Conservation (phyloP, 2,329 filamentous ascomycete genomes). For the Beauveria australis region DNA sequence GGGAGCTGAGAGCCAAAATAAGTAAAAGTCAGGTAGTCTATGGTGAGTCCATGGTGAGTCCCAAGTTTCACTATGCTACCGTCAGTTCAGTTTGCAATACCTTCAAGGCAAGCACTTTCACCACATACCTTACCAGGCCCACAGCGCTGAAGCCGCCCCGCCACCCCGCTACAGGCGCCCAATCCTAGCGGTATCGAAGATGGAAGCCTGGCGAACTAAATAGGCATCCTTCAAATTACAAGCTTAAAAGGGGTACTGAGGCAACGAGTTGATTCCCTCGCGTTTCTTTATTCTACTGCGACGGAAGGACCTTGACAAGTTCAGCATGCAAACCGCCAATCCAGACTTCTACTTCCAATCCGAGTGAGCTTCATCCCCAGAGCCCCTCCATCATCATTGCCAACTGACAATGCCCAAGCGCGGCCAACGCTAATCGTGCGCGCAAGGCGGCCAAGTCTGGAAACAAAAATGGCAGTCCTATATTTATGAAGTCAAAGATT, state of each 20-base stretch:
- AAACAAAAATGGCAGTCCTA: conserved; percentile 77
- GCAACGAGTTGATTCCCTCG: neutral
- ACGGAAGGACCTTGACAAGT: neutral
- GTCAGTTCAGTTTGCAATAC: too few relatives aligned
- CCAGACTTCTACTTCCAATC: conserved; percentile 87
- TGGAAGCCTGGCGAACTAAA: conserved; percentile 9
- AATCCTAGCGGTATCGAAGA: neutral
- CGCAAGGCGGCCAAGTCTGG: conserved; percentile 61
- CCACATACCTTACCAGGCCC: neutral
- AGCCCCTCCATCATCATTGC: conserved; percentile 23
- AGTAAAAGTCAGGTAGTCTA: too few relatives aligned
- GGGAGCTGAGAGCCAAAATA: too few relatives aligned
- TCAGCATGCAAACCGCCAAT: conserved; percentile 55
- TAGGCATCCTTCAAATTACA: conserved; percentile 2
- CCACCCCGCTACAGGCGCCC: conserved; percentile 3
- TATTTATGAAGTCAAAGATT: conserved; percentile 77
- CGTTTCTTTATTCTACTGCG: neutral
- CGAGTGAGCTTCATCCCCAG: conserved; percentile 49
- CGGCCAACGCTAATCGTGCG: conserved; percentile 37
- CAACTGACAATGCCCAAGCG: conserved; percentile 27
- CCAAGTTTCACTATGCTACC: too few relatives aligned
- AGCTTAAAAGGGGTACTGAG: neutral
- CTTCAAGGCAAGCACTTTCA: too few relatives aligned
- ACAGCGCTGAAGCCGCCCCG: neutral
- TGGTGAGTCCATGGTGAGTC: too few relatives aligned